Evolutionary conservation across 2,329 filamentous ascomycete genomes (phyloP), one percentile per base, ranked within the genome.

Genomic region (Didymella pomorum): DNA sequence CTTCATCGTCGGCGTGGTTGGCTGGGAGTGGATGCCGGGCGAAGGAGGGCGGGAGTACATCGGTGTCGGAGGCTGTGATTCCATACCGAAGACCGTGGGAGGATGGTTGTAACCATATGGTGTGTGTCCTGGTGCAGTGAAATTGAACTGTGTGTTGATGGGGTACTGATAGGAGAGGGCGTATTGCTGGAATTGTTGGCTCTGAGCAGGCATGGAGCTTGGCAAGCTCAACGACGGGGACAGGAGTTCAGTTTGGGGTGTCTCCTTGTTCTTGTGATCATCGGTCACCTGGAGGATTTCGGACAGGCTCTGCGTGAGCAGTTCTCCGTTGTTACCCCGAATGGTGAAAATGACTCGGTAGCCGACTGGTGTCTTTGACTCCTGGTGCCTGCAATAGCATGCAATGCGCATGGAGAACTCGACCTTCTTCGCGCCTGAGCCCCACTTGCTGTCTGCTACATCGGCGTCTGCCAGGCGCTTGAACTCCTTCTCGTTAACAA

Each of bases 231-330:
- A 51, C 9, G 65, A 55, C 8, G 63, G 64, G 25, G 66, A 65
- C 14, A 71, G 48, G 4, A 59, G 45, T 14, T 72, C 70, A 10
- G 65, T 48, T 21, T 62, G 52, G 5, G 70, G 60, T 23, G 58
- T 59, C 50, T 76, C 71, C 61, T 72, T 73, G 65, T 76, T 97
- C 80, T 98, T 98, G 81, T 98, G 94, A 71, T 99, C 94, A 74
- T 99, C 94, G 1, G 95, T 98, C 63, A 98, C 97, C 85, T 97
- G 94, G 64, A 98, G 96, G 88, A 20, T 92, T 92, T 74, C 71
- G 4, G 73, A 75, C 64, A 97, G 89, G 51, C 88, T 87, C 78
- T 99, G 94, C 7, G 92, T 91, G 42, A 98, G 81, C 29, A 97
- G 80, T 43, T 87, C 87, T 68, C 89, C 90, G 63, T 87, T 81